These are phyloP conservation scores for Nothopassalora personata DNA, from an alignment of 2,329 filamentous ascomycete species.

Conservation along the genomic window DNA sequence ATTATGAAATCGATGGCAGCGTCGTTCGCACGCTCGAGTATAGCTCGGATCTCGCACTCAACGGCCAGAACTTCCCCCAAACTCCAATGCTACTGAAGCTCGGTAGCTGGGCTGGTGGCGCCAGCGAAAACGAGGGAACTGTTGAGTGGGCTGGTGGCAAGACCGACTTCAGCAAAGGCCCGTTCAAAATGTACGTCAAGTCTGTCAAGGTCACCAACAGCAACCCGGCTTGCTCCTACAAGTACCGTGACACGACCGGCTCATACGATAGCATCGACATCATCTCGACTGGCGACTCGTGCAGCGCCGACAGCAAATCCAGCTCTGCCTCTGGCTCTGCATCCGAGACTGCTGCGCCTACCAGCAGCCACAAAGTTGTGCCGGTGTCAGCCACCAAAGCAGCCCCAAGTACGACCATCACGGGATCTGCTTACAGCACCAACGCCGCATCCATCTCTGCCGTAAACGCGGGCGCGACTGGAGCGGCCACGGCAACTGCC, in stretches of 20 bases:
- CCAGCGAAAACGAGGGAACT: conserved; percentile 50
- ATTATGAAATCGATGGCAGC: conserved; percentile 65
- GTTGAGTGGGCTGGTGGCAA: conserved; percentile 63
- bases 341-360: conserved; percentile 24
- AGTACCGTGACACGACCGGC: conserved; percentile 47
- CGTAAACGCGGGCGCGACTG: conserved; percentile 17
- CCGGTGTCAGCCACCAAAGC: conserved; percentile 17
- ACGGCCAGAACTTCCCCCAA: conserved; percentile 68
- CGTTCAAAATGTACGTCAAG: conserved; percentile 50
- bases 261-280: conserved; percentile 46
- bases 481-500: conserved; percentile 5
- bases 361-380: conserved; percentile 23
- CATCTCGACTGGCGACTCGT: conserved; percentile 28
- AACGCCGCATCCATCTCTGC: conserved; percentile 24
- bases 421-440: conserved; percentile 22
- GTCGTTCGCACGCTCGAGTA: conserved; percentile 64
- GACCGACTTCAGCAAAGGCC: conserved; percentile 43
- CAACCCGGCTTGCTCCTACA: conserved; percentile 48
- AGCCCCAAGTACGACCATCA: conserved; percentile 20
- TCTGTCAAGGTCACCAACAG: conserved; percentile 49
- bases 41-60: conserved; percentile 53
- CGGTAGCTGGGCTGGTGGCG: conserved; percentile 37
- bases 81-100: conserved; percentile 67
- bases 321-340: conserved; percentile 16
- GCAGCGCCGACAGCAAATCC: conserved; percentile 27